phyloP scores from a whole-genome alignment of 2,329 filamentous ascomycete species.

The Xylaria sp. region DNA sequence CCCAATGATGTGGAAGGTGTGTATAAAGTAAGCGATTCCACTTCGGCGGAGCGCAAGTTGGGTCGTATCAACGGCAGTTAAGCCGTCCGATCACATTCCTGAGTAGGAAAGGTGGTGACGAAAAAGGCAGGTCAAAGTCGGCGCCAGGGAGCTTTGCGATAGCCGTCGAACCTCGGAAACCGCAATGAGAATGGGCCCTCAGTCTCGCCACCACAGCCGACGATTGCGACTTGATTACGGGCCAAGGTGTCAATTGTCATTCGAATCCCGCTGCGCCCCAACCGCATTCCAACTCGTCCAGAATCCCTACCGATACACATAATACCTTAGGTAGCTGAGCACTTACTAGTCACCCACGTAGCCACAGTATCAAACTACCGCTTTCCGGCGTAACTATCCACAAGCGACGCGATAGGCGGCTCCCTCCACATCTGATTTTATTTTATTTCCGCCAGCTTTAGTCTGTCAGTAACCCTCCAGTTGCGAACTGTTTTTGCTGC shows the following conservation, averaged over 20 bases:
- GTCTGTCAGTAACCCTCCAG: too few species aligned
- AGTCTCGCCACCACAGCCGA: not conserved
- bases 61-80: not conserved
- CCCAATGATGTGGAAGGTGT: not conserved
- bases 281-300: too few species aligned
- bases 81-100: conserved; percentile 20
- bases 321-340: too few species aligned
- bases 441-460: too few species aligned
- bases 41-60: not conserved
- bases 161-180: not conserved
- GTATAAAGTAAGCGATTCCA: not conserved
- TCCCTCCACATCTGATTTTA: too few species aligned
- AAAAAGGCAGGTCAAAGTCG: conserved; percentile 19
- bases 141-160: conserved; percentile 12
- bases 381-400: too few species aligned
- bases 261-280: too few species aligned
- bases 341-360: too few species aligned
- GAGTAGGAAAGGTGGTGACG: conserved; percentile 22
- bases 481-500: too few species aligned
- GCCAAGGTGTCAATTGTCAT: not conserved
- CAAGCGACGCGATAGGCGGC: too few species aligned
- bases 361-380: too few species aligned
- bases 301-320: too few species aligned
- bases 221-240: not conserved
- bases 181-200: not conserved